Percentiles rank a stretch among this genome's conserved stretches.
Conservation (phyloP, 345 rosid genomes). For the Euphorbia tirucalli region DNA sequence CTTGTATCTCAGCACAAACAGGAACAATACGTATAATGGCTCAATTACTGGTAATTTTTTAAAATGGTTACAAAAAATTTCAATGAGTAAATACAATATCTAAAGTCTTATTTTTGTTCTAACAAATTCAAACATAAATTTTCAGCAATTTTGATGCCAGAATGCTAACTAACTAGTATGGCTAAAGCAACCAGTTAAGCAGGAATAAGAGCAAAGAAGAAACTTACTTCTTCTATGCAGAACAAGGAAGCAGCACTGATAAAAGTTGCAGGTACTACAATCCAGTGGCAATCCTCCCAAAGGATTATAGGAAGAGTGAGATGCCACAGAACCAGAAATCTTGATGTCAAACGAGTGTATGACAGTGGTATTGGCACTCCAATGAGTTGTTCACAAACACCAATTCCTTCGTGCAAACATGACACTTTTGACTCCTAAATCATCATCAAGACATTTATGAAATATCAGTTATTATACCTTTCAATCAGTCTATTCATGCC, state of each 20-base stretch:
- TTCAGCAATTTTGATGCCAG: no score
- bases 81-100: no score
- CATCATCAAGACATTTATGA: background rate
- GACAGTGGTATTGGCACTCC: conserved; percentile 93
- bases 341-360: conserved; percentile 86
- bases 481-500: background rate
- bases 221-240: conserved; percentile 92
- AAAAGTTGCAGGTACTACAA: conserved; percentile 92
- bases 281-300: conserved; percentile 99
- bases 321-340: conserved; percentile 96
- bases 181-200: background rate
- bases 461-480: no score
- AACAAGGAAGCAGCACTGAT: conserved; percentile 92
- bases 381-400: conserved; percentile 78
- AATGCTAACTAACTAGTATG: no score
- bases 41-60: no score
- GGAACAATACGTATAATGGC: no score
- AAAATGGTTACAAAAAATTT: no score
- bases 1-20: background rate
- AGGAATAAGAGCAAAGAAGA: background rate
- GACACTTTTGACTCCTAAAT: conserved; percentile 69
- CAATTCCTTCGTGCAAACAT: conserved; percentile 83
- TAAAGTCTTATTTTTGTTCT: no score
- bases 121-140: no score
- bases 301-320: conserved; percentile 86